Evolutionary conservation across 768 basidiomycete genomes (phyloP).

Genomic region (Termitomyces sp.): DNA sequence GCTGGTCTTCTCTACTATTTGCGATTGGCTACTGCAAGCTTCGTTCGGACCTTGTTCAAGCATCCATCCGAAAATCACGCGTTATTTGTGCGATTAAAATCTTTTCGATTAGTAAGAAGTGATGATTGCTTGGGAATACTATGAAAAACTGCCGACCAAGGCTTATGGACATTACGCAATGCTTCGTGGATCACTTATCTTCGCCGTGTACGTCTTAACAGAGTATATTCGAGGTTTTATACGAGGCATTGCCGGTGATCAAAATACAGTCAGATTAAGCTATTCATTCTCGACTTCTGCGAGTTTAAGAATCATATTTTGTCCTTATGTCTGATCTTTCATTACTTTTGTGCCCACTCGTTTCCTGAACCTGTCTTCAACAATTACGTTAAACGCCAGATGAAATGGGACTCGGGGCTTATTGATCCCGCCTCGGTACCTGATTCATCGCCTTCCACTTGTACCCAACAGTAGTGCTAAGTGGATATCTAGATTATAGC

Average conservation of each 20-base stretch:
- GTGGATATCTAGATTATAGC: not conserved
- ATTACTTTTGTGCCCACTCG: no score
- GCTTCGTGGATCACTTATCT: no score
- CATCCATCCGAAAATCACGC: not conserved
- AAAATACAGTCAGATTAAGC: no score
- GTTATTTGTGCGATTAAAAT: not conserved
- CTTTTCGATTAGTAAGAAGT: not conserved
- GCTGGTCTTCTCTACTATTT: not conserved
- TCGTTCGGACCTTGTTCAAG: not conserved
- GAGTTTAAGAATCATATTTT: no score
- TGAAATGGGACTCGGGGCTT: not conserved
- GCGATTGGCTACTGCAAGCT: not conserved
- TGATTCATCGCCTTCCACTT: not conserved
- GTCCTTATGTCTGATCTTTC: no score
- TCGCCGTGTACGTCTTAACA: no score
- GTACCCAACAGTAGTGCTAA: not conserved
- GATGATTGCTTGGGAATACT: no score
- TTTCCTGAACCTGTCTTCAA: not conserved
- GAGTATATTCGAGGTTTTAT: no score
- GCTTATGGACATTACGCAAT: no score
- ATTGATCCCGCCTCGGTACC: not conserved
- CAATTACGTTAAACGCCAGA: not conserved
- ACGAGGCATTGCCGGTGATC: no score
- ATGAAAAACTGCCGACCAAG: no score
- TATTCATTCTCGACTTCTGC: no score